A percentile compares a stretch with the other conserved stretches of the same genome.
Conservation (phyloP, 225 moss, liverwort and hornwort species). For the Pseudisothecium myosuroides region DNA sequence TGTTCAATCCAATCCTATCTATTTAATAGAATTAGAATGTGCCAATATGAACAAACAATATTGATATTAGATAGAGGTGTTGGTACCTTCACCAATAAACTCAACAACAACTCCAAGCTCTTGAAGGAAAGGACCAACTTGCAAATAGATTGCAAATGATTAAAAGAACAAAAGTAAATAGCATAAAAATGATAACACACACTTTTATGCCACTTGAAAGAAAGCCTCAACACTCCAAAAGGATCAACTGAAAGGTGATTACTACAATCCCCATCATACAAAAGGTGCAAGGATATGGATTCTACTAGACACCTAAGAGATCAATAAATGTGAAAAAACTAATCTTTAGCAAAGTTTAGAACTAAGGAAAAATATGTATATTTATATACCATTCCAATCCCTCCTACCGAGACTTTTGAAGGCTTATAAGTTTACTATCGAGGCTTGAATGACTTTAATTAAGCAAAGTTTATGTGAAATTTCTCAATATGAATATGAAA, state of each 20-base stretch:
- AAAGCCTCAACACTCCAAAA: neutral
- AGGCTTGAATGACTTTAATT: neutral
- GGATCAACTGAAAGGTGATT: no score
- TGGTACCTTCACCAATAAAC: neutral
- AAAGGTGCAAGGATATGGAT: no score
- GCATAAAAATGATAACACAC: neutral
- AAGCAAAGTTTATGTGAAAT: fast-evolving
- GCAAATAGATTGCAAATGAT: neutral
- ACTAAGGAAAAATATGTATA: no score
- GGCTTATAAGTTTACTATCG: neutral
- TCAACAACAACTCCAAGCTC: neutral
- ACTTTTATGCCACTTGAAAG: neutral
- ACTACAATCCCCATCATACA: neutral
- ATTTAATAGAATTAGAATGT: neutral
- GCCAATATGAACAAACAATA: neutral
- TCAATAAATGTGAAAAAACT: neutral
- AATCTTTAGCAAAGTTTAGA: neutral
- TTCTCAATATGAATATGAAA: neutral
- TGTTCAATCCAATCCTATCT: neutral
- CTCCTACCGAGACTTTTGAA: neutral
- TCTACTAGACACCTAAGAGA: neutral
- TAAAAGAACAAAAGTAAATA: no score
- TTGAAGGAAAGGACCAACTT: neutral
- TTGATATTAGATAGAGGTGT: neutral
- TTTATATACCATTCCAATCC: neutral